Evolutionary conservation across 208 protist genomes (phyloP), one percentile per base, ranked within the genome.

Genomic region (Trypanosomatidae sp.): DNA sequence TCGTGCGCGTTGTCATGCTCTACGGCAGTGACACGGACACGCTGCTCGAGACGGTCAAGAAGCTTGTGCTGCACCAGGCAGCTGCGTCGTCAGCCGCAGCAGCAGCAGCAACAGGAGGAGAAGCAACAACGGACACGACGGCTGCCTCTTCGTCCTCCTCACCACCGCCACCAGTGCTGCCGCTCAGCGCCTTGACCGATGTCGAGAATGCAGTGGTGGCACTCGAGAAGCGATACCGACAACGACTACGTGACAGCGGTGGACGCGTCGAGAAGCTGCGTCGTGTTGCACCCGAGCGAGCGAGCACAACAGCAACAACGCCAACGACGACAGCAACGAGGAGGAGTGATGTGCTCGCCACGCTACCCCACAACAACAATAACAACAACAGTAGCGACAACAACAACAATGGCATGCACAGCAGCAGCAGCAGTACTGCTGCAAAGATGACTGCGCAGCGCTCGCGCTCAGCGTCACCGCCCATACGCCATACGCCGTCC

Each of bases 241-340:
- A 72, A 8, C 23, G 53, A 22, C 54, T 67, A 19, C 73, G 73
- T 24, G 72, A 75, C 6, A 44, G 61, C 0, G 76, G 76, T 2
- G 61, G 70, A 50, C 59, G 55, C 40, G 47, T 69, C 6, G 73
- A 80, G 27, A 61, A 66, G 52, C 66, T 91, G 30, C 52, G 61
- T 10, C 74, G 71, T 30, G 61, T 66, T 3, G 50, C 73, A 6
- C 51, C 61, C 10, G 59, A 56, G 22, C 11, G n/a, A 35, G n/a
- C 49, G 45, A n/a, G 46, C 39, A 41, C 32, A 10, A 33, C 22
- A 13, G 32, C 30, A 6, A 13, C 19, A 24, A 8, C 30, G 11
- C 25, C 38, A 25, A 11, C 44, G 32, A 33, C 24, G 19, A 30
- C 48, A 13, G 37, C 30, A 1, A n/a, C n/a, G n/a, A n/a, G n/a